Evolutionary conservation across 2,329 filamentous ascomycete genomes (phyloP).

Genomic region (Helicocarpus griseus): DNA sequence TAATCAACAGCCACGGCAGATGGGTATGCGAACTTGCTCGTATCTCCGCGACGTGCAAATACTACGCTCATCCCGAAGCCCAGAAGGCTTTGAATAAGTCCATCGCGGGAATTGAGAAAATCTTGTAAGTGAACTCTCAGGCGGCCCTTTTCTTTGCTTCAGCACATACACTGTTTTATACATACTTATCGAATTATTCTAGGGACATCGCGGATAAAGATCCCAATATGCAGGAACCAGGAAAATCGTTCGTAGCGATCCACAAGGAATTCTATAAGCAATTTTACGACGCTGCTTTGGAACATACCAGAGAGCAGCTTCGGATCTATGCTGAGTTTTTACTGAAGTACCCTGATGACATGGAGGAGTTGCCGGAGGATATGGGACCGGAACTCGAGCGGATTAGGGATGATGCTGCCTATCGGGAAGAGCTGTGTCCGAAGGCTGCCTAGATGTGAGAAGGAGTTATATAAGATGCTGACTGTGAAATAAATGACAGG

Average conservation of each 20-base stretch:
- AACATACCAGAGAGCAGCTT: neutral
- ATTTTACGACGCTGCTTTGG: neutral
- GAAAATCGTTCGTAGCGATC: neutral
- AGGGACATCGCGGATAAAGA: constrained; percentile 3
- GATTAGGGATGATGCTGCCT: neutral
- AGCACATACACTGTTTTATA: neutral
- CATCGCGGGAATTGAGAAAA: constrained; percentile 3
- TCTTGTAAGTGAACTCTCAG: constrained; percentile 1
- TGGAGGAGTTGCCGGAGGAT: neutral
- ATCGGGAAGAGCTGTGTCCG: neutral
- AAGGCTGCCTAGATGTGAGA: too few relatives aligned
- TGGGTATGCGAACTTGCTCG: constrained; percentile 3
- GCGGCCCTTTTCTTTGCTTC: neutral
- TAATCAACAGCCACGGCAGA: neutral
- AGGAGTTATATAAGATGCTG: too few relatives aligned
- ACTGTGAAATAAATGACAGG: neutral
- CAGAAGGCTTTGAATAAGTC: constrained; percentile 1
- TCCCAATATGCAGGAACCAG: neutral
- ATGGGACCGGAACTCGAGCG: neutral
- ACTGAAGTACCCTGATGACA: neutral
- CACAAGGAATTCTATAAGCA: constrained; percentile 4
- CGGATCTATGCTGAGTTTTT: neutral
- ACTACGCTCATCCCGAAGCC: neutral
- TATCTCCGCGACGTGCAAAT: constrained; percentile 6
- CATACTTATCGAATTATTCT: neutral